phyloP scores from a whole-genome alignment of 306 rosid genomes.

The Lathyrus sativus region DNA sequence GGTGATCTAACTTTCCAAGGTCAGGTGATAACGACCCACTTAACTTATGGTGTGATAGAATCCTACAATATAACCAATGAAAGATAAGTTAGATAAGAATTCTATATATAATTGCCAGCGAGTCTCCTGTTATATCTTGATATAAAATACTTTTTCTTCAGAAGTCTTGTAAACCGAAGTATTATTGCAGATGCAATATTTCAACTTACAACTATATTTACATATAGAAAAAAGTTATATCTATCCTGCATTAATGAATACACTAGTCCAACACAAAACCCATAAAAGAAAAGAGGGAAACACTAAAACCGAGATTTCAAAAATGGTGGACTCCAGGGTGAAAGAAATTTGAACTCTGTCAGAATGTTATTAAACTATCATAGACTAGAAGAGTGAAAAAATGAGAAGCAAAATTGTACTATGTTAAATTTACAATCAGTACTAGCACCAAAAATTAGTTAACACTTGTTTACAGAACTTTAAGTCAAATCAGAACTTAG shows the following conservation, averaged over 20 bases:
- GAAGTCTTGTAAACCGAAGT: not conserved
- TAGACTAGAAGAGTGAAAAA: slow-evolving; percentile 27
- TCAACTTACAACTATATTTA: slow-evolving; percentile 16
- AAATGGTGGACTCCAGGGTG: slow-evolving; percentile 1
- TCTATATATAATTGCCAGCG: slow-evolving; percentile 29
- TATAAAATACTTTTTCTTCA: slow-evolving; percentile 16
- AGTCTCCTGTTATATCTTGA: slow-evolving; percentile 21
- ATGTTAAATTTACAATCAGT: slow-evolving; percentile 29
- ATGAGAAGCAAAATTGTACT: slow-evolving; percentile 7
- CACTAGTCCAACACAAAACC: slow-evolving; percentile 17
- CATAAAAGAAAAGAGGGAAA: slow-evolving; percentile 16
- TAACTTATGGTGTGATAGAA: slow-evolving; percentile 69
- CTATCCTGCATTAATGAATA: slow-evolving; percentile 20
- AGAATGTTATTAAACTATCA: slow-evolving; percentile 22
- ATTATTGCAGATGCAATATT: slow-evolving; percentile 5
- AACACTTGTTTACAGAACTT: slow-evolving; percentile 28
- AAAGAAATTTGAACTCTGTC: slow-evolving; percentile 23
- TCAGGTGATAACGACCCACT: slow-evolving; percentile 79
- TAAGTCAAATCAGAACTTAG: slow-evolving; percentile 31
- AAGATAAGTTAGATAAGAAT: slow-evolving; percentile 40
- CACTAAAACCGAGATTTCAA: not conserved
- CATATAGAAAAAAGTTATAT: slow-evolving; percentile 16
- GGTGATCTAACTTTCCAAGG: slow-evolving; percentile 83
- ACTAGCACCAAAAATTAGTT: slow-evolving; percentile 22
- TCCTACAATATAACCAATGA: slow-evolving; percentile 60